Evolutionary conservation across 257 asterid genomes (phyloP).

Genomic region (Solanum rostratum): DNA sequence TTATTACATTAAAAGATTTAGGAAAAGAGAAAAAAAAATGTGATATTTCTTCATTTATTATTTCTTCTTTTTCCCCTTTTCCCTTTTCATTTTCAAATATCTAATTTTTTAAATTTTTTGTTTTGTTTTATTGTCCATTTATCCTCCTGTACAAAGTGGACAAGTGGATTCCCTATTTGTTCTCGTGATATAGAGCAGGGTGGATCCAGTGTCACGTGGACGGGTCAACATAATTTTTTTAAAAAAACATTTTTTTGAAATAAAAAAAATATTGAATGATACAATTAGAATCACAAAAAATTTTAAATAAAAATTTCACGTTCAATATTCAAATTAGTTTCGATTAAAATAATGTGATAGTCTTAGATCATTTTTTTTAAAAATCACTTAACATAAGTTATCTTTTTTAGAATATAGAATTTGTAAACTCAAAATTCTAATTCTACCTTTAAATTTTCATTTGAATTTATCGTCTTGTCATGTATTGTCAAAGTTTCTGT

Average conservation of each 20-base stretch:
- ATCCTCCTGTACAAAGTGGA: background rate
- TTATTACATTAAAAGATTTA: background rate
- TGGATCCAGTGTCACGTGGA: background rate
- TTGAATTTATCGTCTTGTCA: background rate
- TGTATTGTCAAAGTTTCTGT: background rate
- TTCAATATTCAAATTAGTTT: too few species aligned
- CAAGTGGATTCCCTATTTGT: background rate
- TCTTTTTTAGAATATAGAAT: background rate
- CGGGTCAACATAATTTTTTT: background rate
- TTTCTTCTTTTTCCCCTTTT: background rate
- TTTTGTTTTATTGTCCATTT: background rate
- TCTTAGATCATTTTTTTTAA: too few species aligned
- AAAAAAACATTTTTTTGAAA: too few species aligned
- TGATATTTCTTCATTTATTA: background rate
- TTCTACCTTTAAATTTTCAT: background rate
- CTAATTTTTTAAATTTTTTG: background rate
- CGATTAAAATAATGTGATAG: too few species aligned
- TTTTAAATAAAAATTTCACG: too few species aligned
- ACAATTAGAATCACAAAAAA: too few species aligned
- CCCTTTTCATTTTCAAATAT: background rate
- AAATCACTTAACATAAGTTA: background rate
- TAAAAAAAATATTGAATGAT: too few species aligned
- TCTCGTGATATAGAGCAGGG: background rate
- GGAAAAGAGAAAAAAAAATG: background rate
- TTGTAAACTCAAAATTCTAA: background rate